Evolutionary conservation across 441 rosid genomes (phyloP), one percentile per base, ranked within the genome.

Genomic region (Gossypium schwendimanii): DNA sequence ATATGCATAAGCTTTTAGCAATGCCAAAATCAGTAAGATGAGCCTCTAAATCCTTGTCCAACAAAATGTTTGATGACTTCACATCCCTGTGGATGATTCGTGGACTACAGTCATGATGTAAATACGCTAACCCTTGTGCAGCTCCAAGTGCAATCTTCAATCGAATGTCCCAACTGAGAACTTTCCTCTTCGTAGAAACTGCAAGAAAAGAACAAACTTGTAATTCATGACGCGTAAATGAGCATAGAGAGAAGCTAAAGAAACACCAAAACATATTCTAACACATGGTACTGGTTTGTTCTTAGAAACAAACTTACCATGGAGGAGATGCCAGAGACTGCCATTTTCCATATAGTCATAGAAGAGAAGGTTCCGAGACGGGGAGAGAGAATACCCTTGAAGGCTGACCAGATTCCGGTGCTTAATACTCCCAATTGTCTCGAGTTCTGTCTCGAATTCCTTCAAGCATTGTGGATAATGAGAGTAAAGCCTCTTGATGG

Each of bases 321-420:
- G 99, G 72, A 93, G 97, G 68, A 87, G 87, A 88, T 93, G 98
- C 97, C 97, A 93, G 58, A 95, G 97, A 80, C 98, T 95, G 67
- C 99, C 99, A 75, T 87, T 95, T 39, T 95, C 99, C 98, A 95
- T 91, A 70, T 88, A 95, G 77, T 95, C 99, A 62, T 95, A 95
- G 83, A 95, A 95, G 24, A 95, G 91, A 80, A 95, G 97, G 76
- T 91, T 89, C 24, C 98, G 97, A 3, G 82, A 80, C 24, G 89
- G 85, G 12, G 99, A 93, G 36, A 95, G 77, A 1, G 99, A 90
- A 77, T 89, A 95, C 53, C 93, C 98, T 84, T 95, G 98, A 33
- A 93, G 85, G 84, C 97, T 81, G 63, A 95, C 98, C 49, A 95
- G 89, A 76, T 95, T 95, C 61, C 98, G 85, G 64, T 95, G 99